Conservation (phyloP, 129 eudicot genomes). For the Gnaphalium uliginosum region DNA sequence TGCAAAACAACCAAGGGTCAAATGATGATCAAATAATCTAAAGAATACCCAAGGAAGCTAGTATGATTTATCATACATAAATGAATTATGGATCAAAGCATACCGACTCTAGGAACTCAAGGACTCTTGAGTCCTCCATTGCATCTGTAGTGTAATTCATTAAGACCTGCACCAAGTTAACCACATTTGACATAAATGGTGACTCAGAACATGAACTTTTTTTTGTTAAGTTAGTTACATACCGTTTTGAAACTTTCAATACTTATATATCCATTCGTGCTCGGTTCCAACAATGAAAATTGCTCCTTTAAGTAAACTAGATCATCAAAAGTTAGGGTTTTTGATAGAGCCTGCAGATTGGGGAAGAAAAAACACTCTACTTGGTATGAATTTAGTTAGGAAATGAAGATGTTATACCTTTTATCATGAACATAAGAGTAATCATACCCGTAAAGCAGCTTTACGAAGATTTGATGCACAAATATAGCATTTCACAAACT, state of each 20-base stretch:
- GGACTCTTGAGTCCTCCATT: constrained; percentile 34
- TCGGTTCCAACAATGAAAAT: constrained; percentile 32
- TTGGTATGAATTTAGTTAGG: not conserved
- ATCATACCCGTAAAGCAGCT: constrained; percentile 34
- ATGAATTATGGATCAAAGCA: not conserved
- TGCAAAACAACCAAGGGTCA: constrained; percentile 9
- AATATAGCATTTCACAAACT: constrained; percentile 33
- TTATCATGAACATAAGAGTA: not conserved
- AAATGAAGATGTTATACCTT: not conserved
- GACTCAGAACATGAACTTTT: constrained; percentile 5
- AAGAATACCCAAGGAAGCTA: not conserved
- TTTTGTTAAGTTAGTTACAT: constrained; percentile 12
- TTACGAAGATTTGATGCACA: constrained; percentile 38
- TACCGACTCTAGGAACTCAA: constrained; percentile 38
- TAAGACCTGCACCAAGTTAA: constrained; percentile 26
- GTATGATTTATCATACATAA: not conserved
- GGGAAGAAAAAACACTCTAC: not conserved
- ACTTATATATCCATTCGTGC: constrained; percentile 31
- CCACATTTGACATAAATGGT: not conserved
- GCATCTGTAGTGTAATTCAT: constrained; percentile 34
- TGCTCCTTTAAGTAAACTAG: constrained; percentile 37
- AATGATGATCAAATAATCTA: constrained; percentile 18
- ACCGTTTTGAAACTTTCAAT: constrained; percentile 32
- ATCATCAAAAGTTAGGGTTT: constrained; percentile 33
- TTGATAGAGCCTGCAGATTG: constrained; percentile 37